Base-by-base conservation (phyloP, 257 asterid species). In the Capsicum pubescens region DNA sequence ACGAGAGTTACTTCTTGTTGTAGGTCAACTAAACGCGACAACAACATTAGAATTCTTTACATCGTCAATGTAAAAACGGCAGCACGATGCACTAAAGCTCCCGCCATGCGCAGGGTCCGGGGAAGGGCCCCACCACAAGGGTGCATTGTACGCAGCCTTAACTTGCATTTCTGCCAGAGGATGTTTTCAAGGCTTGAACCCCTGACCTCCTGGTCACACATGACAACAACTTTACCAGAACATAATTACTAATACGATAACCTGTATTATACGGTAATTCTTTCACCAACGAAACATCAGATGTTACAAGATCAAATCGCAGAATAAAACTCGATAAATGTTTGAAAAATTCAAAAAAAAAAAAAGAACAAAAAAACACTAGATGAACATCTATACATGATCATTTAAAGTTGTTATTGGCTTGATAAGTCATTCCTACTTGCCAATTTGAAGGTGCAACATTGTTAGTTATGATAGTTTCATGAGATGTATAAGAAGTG, bases 391-490 rank as follows among this genome's bases (percentile, higher is more conserved):
- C 21, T 6, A 66, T 39, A 39, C 55, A 15, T 39, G 54, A 85
- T 92, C 85, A 92, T 74, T 85, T 95, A 89, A 94, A 93, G 85
- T 94, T 94, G 86, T 84, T 86, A 3, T 78, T 84, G 35, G 90
- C 68, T 13, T 84, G 35, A 63, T 94, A 94, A 76, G 95, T 91
- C 91, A 92, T 36, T 15, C 98, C 97, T 3, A 83, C 79, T 1
- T 87, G 88, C 95, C 97, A 93, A 61, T 84, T 87, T 6, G 95
- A 85, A 63, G 98, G 98, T n/a, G 90, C 94, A 82, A 90, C 97
- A 85, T 92, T 88, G 88, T 84, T 85, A 2, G 91, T 93, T 21
- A 87, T 59, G 26, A 94, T 69, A 5, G 97, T 91, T 84, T 94
- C 87, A 57, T 82, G 89, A 1, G 91, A 56, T 42, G 97, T 89